Evolutionary conservation across 805 yeast species (phyloP), one percentile per base, ranked within the genome.

Genomic region (Pichia nanzhaoensis): DNA sequence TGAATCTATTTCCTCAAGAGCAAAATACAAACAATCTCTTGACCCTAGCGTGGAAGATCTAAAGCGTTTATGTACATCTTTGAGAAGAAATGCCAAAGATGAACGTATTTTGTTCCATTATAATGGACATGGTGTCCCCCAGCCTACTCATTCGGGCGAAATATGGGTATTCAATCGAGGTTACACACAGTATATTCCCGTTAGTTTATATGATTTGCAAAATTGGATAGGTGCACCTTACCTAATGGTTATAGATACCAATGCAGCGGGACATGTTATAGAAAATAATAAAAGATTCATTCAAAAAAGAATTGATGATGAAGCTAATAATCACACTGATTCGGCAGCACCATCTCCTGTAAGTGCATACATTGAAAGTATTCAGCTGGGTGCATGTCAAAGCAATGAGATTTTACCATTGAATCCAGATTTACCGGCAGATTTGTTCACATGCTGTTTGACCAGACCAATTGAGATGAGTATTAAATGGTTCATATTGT

Each of bases 151-250:
- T 31, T 79, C 90, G 38, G 99, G 99, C 20, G 99, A 93, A 59
- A 87, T 93, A 22, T 93, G 99, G 99, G 98, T 93, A 10, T 93
- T 93, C 68, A 93, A 93, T 63, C 71, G 97, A 53, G 96, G 96
- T 1, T 93, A 90, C 61, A 93, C 99, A 1, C 99, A 93, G 66
- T 93, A 93, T 61, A 93, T 93, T 47, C 99, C 99, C 1, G 93
- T 93, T 1, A 86, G 96, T 9, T 66, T 93, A n/a, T 89, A 86
- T 63, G 99, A 93, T 58, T 69, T 93, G 39, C 99, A 93, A 57
- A 82, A 95, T 4, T 93, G 99, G 99, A 69, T 93, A 10, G 99
- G 99, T 9, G 97, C 97, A 1, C 99, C 99, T 0, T 91, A 95
- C 44, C 84, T 93, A 17, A 90, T 84, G 64, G 96, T 91, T 37